Evolutionary conservation across 768 basidiomycete genomes (phyloP).

Genomic region (Tulasnella calospora): DNA sequence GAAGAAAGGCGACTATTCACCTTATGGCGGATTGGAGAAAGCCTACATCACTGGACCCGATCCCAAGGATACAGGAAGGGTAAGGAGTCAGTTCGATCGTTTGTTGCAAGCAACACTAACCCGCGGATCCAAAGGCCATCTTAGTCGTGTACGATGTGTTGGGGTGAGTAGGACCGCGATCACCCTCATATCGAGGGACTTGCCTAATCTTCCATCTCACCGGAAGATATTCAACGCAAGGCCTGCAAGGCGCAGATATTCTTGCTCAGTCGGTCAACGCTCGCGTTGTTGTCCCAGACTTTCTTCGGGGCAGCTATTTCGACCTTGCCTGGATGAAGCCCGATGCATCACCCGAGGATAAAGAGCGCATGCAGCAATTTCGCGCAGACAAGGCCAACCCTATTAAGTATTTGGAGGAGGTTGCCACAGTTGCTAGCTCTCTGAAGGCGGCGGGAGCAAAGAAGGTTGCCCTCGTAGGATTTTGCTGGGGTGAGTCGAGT

Average conservation of each 20-base stretch:
- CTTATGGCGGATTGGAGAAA: not conserved
- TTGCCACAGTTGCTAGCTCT: constrained; percentile 42
- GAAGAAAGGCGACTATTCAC: not conserved
- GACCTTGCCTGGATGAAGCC: not conserved
- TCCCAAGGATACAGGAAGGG: not conserved
- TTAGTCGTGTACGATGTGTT: not conserved
- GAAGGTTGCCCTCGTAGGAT: constrained; percentile 43
- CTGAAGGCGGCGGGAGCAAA: constrained; percentile 45
- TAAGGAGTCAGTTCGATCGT: not conserved
- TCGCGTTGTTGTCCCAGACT: constrained; percentile 9
- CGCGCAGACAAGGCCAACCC: not conserved
- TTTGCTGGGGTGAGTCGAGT: constrained; percentile 50
- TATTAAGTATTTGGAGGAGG: constrained; percentile 30
- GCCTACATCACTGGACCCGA: not conserved
- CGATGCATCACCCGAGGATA: not conserved
- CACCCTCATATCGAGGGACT: not conserved
- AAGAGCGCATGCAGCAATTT: not conserved
- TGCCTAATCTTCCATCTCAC: not conserved
- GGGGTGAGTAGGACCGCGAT: not conserved
- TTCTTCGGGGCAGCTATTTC: not conserved
- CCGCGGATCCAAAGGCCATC: not conserved
- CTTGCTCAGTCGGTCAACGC: constrained; percentile 4
- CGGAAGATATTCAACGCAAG: not conserved
- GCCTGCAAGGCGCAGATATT: constrained; percentile 7
- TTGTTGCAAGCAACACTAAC: not conserved